Evolutionary conservation across 306 rosid species (phyloP).

Genomic region (Luffa aegyptiaca): DNA sequence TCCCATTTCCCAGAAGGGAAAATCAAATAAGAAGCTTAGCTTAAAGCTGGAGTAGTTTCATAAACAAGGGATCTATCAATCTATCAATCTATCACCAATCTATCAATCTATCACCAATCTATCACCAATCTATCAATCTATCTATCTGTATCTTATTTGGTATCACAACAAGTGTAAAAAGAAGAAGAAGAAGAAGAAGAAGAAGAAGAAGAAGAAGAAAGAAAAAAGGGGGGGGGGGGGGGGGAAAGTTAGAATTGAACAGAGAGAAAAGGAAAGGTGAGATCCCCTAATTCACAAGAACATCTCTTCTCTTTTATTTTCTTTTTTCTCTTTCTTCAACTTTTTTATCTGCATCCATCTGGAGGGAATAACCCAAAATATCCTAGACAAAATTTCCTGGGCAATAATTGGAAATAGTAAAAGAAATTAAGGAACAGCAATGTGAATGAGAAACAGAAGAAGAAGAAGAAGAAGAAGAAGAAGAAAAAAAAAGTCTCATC

Average conservation of each 20-base stretch:
- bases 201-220: too few species aligned
- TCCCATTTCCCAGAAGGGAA: background rate
- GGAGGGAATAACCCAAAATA: background rate
- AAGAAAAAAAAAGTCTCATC: background rate
- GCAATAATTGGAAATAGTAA: conserved; percentile 11
- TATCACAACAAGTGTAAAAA: background rate
- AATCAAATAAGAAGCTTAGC: background rate
- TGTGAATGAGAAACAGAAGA: background rate
- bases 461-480: background rate
- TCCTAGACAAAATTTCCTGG: background rate
- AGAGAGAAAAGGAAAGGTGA: background rate
- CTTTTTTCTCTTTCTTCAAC: background rate
- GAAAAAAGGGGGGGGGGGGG: background rate
- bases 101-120: background rate
- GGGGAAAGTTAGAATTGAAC: background rate
- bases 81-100: background rate
- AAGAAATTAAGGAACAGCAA: conserved; percentile 2
- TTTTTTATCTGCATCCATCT: background rate
- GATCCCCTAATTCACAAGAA: conserved; percentile 8
- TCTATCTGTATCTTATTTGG: background rate
- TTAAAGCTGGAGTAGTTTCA: background rate
- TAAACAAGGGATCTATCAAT: background rate
- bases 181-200: background rate
- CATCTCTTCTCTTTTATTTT: background rate
- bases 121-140: background rate